phyloP scores from a whole-genome alignment of 768 basidiomycete species.

The Jaapia argillacea region DNA sequence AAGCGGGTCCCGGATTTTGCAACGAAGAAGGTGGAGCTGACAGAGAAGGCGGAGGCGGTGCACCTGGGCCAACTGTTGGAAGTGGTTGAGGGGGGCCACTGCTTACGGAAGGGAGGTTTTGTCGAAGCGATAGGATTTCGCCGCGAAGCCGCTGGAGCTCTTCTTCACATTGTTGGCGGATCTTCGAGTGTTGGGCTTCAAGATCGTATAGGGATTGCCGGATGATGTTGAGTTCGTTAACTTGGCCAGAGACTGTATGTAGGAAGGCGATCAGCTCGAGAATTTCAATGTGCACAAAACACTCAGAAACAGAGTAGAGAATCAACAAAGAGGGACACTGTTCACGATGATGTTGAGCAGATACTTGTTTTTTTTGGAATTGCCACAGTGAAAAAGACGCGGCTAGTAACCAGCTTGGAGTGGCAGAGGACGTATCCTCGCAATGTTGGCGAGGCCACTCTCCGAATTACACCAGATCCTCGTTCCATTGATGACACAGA shows the following conservation, averaged over 20 bases:
- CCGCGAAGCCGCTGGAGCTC: slow-evolving; percentile 65
- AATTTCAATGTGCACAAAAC: slow-evolving; percentile 1
- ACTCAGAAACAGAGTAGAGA: not conserved
- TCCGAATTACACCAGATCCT: too few species aligned
- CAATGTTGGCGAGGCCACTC: too few species aligned
- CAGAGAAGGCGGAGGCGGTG: slow-evolving; percentile 22
- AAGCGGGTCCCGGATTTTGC: slow-evolving; percentile 18
- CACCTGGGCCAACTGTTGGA: slow-evolving; percentile 22
- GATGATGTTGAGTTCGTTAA: slow-evolving; percentile 85
- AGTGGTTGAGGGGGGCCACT: slow-evolving; percentile 23
- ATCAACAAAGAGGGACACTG: slow-evolving; percentile 2
- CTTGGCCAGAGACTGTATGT: slow-evolving; percentile 60
- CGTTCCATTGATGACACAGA: too few species aligned
- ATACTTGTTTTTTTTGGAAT: too few species aligned
- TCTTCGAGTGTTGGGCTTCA: slow-evolving; percentile 79
- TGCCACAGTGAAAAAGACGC: too few species aligned
- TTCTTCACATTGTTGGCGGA: slow-evolving; percentile 80
- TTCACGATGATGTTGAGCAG: too few species aligned
- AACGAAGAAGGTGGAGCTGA: slow-evolving; percentile 17
- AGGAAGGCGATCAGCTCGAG: too few species aligned
- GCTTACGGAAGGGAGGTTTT: slow-evolving; percentile 15
- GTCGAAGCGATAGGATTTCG: slow-evolving; percentile 48
- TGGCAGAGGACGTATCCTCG: too few species aligned
- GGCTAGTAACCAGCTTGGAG: too few species aligned
- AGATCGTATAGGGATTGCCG: slow-evolving; percentile 87